Evolutionary conservation across 2,329 filamentous ascomycete genomes (phyloP).

Genomic region (Colletotrichum chrysophilum): DNA sequence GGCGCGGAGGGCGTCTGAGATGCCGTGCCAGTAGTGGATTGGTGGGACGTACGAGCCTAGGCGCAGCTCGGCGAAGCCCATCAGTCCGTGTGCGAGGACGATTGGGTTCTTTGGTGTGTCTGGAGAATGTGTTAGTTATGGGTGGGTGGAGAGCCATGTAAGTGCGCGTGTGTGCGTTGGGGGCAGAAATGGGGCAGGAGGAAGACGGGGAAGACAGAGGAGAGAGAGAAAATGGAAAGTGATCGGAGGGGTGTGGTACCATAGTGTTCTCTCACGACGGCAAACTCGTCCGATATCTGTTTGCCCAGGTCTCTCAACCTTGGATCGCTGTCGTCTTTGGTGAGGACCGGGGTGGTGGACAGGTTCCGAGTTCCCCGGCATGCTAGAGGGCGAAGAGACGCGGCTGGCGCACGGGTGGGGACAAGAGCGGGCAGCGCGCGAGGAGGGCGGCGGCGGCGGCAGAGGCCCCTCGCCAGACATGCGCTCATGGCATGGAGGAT

Average conservation of each 20-base stretch:
- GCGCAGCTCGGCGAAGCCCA: conserved; percentile 66
- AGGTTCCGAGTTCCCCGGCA: background rate
- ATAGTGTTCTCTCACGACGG: conserved; percentile 48
- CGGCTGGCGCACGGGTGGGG: conserved; percentile 11
- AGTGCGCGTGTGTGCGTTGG: background rate
- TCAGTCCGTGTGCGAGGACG: conserved; percentile 68
- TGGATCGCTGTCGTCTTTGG: conserved; percentile 34
- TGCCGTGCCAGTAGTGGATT: conserved; percentile 70
- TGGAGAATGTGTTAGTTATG: conserved; percentile 30
- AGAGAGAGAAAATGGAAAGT: background rate
- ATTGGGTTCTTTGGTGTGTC: conserved; percentile 65
- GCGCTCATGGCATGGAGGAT: conserved; percentile 17
- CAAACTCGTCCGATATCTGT: conserved; percentile 52
- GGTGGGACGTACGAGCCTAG: conserved; percentile 57
- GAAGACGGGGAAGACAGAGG: background rate
- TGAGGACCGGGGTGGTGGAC: background rate
- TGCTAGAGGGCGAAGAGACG: conserved; percentile 11
- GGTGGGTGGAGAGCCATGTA: background rate
- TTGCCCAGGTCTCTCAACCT: conserved; percentile 44
- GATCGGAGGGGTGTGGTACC: conserved; percentile 33
- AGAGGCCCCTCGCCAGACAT: conserved; percentile 10
- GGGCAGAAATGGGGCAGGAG: background rate
- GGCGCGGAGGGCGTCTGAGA: conserved; percentile 59
- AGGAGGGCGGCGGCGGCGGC: background rate
- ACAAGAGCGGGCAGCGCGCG: background rate